Base-by-base conservation (phyloP, 495 filamentous ascomycete species). In the Aspergillus mulundensis region DNA sequence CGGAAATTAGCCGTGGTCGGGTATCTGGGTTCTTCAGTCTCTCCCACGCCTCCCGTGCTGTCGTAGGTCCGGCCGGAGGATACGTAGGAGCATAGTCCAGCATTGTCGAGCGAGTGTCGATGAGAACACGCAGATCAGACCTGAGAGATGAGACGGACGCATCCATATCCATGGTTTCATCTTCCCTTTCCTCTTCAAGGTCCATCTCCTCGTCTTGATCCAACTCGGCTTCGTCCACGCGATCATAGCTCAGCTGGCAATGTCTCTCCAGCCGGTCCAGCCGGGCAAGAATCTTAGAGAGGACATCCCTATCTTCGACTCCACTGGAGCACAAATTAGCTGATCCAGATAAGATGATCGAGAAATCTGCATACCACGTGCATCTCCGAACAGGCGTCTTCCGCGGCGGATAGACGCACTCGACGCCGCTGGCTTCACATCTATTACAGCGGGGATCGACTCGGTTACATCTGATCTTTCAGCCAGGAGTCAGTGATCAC, bases 381-480 rank as follows among this genome's bases (percentile, higher is more conserved):
- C 62, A 51, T 51, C n/a, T 47, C 21, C 58, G 59, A 42, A 55
- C 55, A 14, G 53, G 50, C 19, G 54, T 23, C 20, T 65, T 65
- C 16, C 62, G 56, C 18, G 59, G 47, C 10, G 57, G 16, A 30
- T 62, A 65, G 10, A 24, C 18, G 34, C 62, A 65, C 18, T 62
- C 34, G 3, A 41, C 57, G 8, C 52, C 57, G 8, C 39, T 38
- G 8, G 59, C 38, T 47, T 55, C 32, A 38, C 62, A 65, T 51
- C 60, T 65, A 47, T 65, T 57, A 42, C 62, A 65, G 45, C 50
- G 44, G 1, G 62, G 62, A n/a, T 54, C 28, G 25, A 45, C 53
- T 44, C 60, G 46, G 43, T 65, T 60, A 50, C 62, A 65, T 28
- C 59, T 60, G 50, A 62, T 65, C 62, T 65, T 38, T 40, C 28